Conservation (phyloP, 139 green algal species). For the Closterium sp. region DNA sequence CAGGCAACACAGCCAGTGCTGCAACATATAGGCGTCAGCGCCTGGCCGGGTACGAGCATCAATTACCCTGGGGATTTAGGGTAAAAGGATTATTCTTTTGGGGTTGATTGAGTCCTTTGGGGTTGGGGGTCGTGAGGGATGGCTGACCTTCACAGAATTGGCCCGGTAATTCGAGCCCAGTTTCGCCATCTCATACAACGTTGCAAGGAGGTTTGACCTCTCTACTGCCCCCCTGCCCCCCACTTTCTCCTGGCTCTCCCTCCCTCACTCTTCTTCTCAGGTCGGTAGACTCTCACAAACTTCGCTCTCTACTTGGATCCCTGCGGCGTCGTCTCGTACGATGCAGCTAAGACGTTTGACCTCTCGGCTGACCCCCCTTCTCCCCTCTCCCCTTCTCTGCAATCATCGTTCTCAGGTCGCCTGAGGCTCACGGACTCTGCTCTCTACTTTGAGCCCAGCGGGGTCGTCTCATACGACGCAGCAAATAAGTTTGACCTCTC, state of each 20-base stretch:
- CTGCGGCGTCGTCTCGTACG: conserved; percentile 7
- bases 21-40: conserved; percentile 33
- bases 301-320: conserved; percentile 1
- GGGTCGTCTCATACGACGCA: conserved; percentile 14
- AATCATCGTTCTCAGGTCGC: background rate
- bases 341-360: conserved; percentile 28
- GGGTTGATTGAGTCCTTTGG: too few species aligned
- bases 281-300: too few species aligned
- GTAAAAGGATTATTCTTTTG: too few species aligned
- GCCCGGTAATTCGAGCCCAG: too few species aligned
- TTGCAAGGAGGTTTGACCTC: too few species aligned
- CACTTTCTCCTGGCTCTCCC: too few species aligned
- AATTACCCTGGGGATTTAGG: too few species aligned
- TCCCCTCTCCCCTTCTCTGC: background rate
- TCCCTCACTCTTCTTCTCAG: too few species aligned
- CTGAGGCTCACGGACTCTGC: conserved; percentile 22
- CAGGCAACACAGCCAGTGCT: conserved; percentile 33
- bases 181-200: too few species aligned
- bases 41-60: conserved; percentile 16
- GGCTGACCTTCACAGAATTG: too few species aligned
- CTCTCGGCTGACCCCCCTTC: background rate
- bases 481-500: conserved; percentile 35
- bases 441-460: conserved; percentile 31
- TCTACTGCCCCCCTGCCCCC: too few species aligned
- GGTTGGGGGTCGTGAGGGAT: too few species aligned